These are phyloP conservation scores for Myrica gale DNA, from an alignment of 306 rosid species.

Conservation along the genomic window DNA sequence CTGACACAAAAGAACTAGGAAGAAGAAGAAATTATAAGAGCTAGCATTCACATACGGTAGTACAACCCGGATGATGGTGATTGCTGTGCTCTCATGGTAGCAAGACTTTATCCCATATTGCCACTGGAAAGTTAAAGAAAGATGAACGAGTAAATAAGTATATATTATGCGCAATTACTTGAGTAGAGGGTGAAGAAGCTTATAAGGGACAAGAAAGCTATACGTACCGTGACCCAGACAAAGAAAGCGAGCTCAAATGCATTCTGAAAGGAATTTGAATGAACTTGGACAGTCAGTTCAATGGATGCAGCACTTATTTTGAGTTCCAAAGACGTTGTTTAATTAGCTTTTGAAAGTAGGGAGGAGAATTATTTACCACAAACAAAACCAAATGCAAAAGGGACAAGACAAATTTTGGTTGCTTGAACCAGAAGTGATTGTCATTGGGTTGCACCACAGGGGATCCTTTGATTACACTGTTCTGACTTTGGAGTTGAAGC, in stretches of 20 bases:
- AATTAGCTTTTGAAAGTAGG: background rate
- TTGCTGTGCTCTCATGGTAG: constrained; percentile 42
- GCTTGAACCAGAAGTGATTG: constrained; percentile 54
- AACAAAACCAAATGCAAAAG: constrained; percentile 52
- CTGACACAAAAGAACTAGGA: too few relatives aligned
- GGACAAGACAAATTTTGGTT: constrained; percentile 44
- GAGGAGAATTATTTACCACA: constrained; percentile 30
- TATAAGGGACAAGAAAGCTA: background rate
- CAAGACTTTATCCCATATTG: constrained; percentile 56
- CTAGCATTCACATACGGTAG: constrained; percentile 50
- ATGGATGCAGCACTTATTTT: background rate
- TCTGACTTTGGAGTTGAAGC: constrained; percentile 33
- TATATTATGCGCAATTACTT: background rate
- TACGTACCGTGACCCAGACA: constrained; percentile 57
- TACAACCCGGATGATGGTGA: constrained; percentile 40
- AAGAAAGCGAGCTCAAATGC: constrained; percentile 62
- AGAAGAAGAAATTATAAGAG: background rate
- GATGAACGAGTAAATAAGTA: background rate
- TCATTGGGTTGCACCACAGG: constrained; percentile 59
- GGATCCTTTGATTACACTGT: constrained; percentile 41
- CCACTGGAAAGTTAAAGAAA: constrained; percentile 25
- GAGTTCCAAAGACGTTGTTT: background rate
- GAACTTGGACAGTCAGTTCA: too few relatives aligned
- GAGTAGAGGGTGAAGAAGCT: background rate
- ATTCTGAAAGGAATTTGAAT: constrained; percentile 32